Percentiles rank a stretch among this genome's conserved stretches.
These are phyloP conservation scores for Solanum habrochaites DNA, from an alignment of 257 asterid species.

Conservation along the genomic window DNA sequence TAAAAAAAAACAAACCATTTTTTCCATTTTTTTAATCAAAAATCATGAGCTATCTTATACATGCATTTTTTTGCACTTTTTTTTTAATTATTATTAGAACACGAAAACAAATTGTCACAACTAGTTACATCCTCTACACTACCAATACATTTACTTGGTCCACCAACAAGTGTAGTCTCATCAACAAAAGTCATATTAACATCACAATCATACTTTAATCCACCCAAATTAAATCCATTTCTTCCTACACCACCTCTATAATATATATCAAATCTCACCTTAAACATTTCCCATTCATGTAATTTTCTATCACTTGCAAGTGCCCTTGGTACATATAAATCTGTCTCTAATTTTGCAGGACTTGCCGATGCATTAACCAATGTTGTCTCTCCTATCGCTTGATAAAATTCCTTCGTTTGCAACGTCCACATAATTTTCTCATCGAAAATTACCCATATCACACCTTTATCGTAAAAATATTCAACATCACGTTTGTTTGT, in stretches of 20 bases:
- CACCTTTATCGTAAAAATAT: background rate
- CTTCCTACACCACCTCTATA: background rate
- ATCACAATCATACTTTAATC: background rate
- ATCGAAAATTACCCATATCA: background rate
- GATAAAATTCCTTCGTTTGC: background rate
- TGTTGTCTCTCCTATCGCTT: background rate
- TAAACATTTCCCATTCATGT: background rate
- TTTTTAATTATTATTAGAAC: background rate
- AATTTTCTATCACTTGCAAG: background rate
- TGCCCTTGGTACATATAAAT: background rate
- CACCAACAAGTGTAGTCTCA: background rate
- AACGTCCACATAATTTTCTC: conserved; percentile 1
- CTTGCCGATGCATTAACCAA: background rate
- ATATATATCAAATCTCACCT: background rate
- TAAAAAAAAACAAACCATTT: background rate
- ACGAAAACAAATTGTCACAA: background rate
- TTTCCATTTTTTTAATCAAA: background rate
- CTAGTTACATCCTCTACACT: background rate
- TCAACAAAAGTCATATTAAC: background rate
- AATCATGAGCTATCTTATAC: background rate
- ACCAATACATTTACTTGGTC: background rate
- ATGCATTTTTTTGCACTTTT: background rate
- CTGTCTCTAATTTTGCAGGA: background rate
- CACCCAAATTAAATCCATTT: background rate
- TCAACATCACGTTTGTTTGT: background rate